A percentile compares a stretch with the other conserved stretches of the same genome.
These are phyloP conservation scores for Blastocystis sp. DNA, from an alignment of 352 stramenopile species.

Conservation along the genomic window DNA sequence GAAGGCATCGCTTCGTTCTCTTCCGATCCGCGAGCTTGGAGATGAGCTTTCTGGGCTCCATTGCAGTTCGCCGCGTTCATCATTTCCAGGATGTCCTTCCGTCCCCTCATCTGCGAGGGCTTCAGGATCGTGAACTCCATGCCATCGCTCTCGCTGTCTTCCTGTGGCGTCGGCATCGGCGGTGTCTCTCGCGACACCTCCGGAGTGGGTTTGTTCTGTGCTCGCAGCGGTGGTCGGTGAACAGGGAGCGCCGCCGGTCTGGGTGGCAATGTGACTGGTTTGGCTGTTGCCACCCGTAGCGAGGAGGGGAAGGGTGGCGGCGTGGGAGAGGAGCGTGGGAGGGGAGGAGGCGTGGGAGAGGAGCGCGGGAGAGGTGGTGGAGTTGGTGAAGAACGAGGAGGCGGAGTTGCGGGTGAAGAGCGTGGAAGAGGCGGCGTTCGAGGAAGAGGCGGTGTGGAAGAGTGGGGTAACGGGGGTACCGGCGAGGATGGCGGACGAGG, in stretches of 20 bases:
- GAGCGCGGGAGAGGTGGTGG: not conserved
- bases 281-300: not conserved
- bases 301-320: not conserved
- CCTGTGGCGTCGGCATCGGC: not conserved
- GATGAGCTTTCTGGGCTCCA: not conserved
- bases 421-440: too few species aligned
- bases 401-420: not conserved
- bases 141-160: too few species aligned
- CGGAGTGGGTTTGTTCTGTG: not conserved
- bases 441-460: too few species aligned
- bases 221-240: not conserved
- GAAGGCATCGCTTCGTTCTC: constrained; percentile 30
- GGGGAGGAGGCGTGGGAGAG: not conserved
- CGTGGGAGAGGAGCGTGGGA: not conserved
- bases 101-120: constrained; percentile 9
- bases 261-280: not conserved
- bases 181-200: not conserved
- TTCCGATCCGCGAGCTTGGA: not conserved
- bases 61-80: not conserved
- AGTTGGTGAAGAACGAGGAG: not conserved
- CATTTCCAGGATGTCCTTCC: not conserved
- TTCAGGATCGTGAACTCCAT: constrained; percentile 17
- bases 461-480: not conserved
- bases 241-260: not conserved
- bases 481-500: not conserved